Base-by-base conservation (phyloP, 306 rosid species). In the Ziziphus jujuba region DNA sequence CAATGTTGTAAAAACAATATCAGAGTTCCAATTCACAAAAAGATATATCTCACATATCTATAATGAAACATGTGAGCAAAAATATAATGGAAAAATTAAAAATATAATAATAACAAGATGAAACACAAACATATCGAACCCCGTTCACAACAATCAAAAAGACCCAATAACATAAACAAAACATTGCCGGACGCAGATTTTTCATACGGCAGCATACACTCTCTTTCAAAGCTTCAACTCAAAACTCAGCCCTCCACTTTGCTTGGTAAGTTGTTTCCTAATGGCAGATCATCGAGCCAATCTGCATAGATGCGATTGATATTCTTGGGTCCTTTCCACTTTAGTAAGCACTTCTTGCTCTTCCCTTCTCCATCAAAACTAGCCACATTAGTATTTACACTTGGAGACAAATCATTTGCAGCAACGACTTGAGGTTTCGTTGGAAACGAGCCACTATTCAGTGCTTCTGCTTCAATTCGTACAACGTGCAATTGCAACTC, bases 251-350 rank as follows among this genome's bases (percentile, higher is more conserved):
- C 79, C 69, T 84, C 91, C 72, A 78, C 77, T 62, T 70, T 50
- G 79, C 80, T 76, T 9, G 84, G 78, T 55, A 80, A 31, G 83
- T 74, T 73, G 53, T 57, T 76, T 33, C 19, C 65, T 4, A 84
- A 86, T 6, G 97, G 99, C 14, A 82, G 23, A 75, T 91, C 97
- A 33, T 91, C 97, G 9, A 89, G 90, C 99, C 99, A 95, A 53
- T 95, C 99, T 3, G 72, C 99, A 71, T 95, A 95, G 66, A 90
- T 90, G 17, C 80, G 87, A 57, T 90, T 82, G 65, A 90, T 85
- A 88, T 92, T 90, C 85, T 84, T 90, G 50, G 60, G 71, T 43
- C 81, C 83, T 72, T 89, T 90, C 99, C 91, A 88, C 82, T 80
- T 86, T 38, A 85, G 67, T 31, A 87, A 66, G 28, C 70, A 38